phyloP scores from a whole-genome alignment of 805 yeast species.

The Wickerhamomyces pijperi region DNA sequence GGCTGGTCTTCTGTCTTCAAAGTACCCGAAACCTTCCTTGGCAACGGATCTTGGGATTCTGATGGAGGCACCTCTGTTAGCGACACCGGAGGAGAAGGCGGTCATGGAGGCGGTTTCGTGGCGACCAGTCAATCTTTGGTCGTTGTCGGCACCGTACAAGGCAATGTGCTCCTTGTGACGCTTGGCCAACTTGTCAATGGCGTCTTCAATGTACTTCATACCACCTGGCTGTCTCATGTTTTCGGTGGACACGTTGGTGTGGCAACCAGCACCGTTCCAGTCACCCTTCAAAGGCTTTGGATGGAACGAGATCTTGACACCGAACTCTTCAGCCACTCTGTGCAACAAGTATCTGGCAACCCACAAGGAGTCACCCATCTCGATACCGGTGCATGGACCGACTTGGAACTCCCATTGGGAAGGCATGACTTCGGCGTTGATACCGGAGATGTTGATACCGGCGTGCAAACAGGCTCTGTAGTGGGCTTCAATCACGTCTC shows the following conservation, averaged over 20 bases:
- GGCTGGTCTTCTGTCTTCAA: slow-evolving; percentile 99
- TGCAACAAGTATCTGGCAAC: slow-evolving; percentile 85
- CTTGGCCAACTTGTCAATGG: slow-evolving; percentile 85
- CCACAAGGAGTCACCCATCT: slow-evolving; percentile 97
- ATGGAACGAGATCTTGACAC: slow-evolving; percentile 96
- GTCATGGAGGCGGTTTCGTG: slow-evolving; percentile 97
- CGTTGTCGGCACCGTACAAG: slow-evolving; percentile 92
- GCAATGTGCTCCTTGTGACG: slow-evolving; percentile 96
- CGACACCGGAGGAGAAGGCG: slow-evolving; percentile 90
- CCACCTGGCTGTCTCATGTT: slow-evolving; percentile 93
- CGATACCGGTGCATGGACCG: slow-evolving; percentile 93
- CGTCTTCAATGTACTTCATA: slow-evolving; percentile 86
- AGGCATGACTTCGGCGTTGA: slow-evolving; percentile 99
- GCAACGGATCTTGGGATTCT: slow-evolving; percentile 99
- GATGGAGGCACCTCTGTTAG: slow-evolving; percentile 98
- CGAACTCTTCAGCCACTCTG: slow-evolving; percentile 97
- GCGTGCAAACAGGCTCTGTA: slow-evolving; percentile 95
- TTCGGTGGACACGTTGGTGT: slow-evolving; percentile 93
- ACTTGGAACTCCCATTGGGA: slow-evolving; percentile 99
- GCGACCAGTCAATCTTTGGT: slow-evolving; percentile 90
- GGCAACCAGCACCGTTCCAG: slow-evolving; percentile 99
- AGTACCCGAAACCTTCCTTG: slow-evolving; percentile 95
- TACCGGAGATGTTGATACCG: slow-evolving; percentile 86
- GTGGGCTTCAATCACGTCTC: slow-evolving; percentile 98
- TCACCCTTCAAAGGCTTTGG: slow-evolving; percentile 98